Percentiles rank a stretch among this genome's conserved stretches.
These are phyloP conservation scores for Cercophora newfieldiana DNA, from an alignment of 495 filamentous ascomycete genomes.

Conservation along the genomic window DNA sequence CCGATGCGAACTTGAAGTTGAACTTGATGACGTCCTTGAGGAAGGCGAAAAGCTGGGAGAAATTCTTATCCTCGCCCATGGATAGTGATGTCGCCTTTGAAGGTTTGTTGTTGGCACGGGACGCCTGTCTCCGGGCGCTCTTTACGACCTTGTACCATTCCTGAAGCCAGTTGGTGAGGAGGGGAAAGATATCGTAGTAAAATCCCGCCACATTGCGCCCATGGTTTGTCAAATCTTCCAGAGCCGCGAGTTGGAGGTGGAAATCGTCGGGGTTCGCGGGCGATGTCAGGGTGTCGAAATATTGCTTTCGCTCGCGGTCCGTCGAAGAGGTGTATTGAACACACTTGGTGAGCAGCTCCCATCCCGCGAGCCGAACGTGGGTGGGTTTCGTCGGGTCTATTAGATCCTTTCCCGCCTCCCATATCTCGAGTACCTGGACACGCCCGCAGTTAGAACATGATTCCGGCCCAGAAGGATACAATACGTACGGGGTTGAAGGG, in stretches of 20 bases:
- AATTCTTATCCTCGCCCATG: slow-evolving; percentile 64
- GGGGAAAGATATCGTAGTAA: slow-evolving; percentile 59
- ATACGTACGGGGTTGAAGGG: slow-evolving; percentile 52
- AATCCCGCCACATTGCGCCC: slow-evolving; percentile 66
- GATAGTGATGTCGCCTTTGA: slow-evolving; percentile 52
- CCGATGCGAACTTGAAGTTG: slow-evolving; percentile 73
- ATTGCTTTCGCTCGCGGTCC: slow-evolving; percentile 63
- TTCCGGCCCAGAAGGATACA: neutral
- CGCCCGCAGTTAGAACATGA: neutral
- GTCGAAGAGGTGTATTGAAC: slow-evolving; percentile 59
- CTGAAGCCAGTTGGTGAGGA: slow-evolving; percentile 60
- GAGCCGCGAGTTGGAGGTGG: slow-evolving; percentile 60
- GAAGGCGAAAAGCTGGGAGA: slow-evolving; percentile 70
- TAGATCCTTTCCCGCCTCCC: slow-evolving; percentile 64
- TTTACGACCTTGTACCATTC: slow-evolving; percentile 55
- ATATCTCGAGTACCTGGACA: slow-evolving; percentile 52
- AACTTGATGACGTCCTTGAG: slow-evolving; percentile 80
- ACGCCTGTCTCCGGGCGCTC: slow-evolving; percentile 46
- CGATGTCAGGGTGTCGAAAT: slow-evolving; percentile 60
- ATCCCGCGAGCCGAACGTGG: slow-evolving; percentile 57
- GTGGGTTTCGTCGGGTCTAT: slow-evolving; percentile 55
- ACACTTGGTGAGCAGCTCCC: slow-evolving; percentile 65
- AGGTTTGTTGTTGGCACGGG: slow-evolving; percentile 25
- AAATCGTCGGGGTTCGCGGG: slow-evolving; percentile 58
- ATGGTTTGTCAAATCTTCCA: slow-evolving; percentile 62